phyloP scores from a whole-genome alignment of 2,329 filamentous ascomycete genomes.

The Mycosphaerella sp. region DNA sequence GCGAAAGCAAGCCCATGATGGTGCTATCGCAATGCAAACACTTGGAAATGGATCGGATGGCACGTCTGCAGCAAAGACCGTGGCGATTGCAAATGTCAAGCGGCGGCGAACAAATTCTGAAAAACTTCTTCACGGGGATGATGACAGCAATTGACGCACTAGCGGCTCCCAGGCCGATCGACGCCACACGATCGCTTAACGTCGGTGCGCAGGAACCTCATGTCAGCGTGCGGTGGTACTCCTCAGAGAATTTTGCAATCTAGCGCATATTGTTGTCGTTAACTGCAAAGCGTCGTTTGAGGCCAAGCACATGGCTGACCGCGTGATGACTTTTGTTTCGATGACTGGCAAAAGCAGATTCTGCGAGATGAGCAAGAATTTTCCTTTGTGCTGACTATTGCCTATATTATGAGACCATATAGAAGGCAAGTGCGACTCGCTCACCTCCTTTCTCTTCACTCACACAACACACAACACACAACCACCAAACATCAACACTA shows the following conservation, averaged over 20 bases:
- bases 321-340: conserved; percentile 18
- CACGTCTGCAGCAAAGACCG: neutral
- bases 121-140: neutral
- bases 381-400: too few relatives aligned
- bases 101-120: too few relatives aligned
- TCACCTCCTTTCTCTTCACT: conserved; percentile 7
- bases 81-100: neutral
- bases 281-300: conserved; percentile 18
- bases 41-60: conserved; percentile 9
- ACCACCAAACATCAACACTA: neutral
- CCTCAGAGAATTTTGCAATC: conserved; percentile 1
- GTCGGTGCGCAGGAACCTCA: neutral
- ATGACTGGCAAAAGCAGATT: conserved; percentile 7
- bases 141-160: conserved; percentile 4
- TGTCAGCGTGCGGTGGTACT: neutral
- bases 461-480: neutral
- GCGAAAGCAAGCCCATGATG: conserved; percentile 19
- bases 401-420: conserved; percentile 3
- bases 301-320: conserved; percentile 13
- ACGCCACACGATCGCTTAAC: conserved; percentile 8
- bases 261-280: conserved; percentile 10
- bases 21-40: conserved; percentile 15
- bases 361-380: conserved; percentile 4
- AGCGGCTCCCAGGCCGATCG: neutral
- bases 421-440: conserved; percentile 4